Percentiles rank a stretch among this genome's conserved stretches.
These are phyloP conservation scores for Triangularia setosa DNA, from an alignment of 2,329 filamentous ascomycete genomes.

Conservation along the genomic window DNA sequence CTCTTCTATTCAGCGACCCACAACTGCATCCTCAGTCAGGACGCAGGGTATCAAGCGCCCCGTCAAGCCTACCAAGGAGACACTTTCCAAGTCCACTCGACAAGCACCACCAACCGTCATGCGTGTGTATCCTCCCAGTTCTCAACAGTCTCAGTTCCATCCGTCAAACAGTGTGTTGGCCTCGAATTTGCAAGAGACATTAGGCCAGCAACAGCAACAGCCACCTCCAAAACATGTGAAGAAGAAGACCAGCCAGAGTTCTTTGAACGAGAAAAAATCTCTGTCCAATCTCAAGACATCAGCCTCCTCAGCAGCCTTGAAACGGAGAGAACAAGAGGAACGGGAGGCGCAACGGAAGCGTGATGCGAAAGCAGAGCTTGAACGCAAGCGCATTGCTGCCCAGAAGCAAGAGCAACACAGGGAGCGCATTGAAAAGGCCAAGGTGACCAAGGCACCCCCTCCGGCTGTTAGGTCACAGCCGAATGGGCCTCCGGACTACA, in stretches of 20 bases:
- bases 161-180: slow-evolving; percentile 56
- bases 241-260: slow-evolving; percentile 65
- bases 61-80: slow-evolving; percentile 59
- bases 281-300: slow-evolving; percentile 62
- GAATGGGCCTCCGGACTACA: slow-evolving; percentile 47
- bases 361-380: slow-evolving; percentile 75
- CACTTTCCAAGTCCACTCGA: slow-evolving; percentile 51
- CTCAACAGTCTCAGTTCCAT: slow-evolving; percentile 57
- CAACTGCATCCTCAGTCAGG: slow-evolving; percentile 46
- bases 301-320: slow-evolving; percentile 60
- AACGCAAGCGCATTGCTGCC: slow-evolving; percentile 63
- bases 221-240: slow-evolving; percentile 37
- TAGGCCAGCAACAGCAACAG: slow-evolving; percentile 35
- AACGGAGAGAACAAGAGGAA: slow-evolving; percentile 83
- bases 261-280: slow-evolving; percentile 56
- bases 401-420: slow-evolving; percentile 62
- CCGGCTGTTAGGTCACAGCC: slow-evolving; percentile 55
- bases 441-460: slow-evolving; percentile 60
- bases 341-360: slow-evolving; percentile 73
- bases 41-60: slow-evolving; percentile 55
- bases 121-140: slow-evolving; percentile 61
- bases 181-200: slow-evolving; percentile 55
- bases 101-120: slow-evolving; percentile 70
- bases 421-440: slow-evolving; percentile 59
- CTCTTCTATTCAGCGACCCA: slow-evolving; percentile 53